Evolutionary conservation across 805 yeast species (phyloP), one percentile per base, ranked within the genome.

Genomic region (Candida jianshihensis): DNA sequence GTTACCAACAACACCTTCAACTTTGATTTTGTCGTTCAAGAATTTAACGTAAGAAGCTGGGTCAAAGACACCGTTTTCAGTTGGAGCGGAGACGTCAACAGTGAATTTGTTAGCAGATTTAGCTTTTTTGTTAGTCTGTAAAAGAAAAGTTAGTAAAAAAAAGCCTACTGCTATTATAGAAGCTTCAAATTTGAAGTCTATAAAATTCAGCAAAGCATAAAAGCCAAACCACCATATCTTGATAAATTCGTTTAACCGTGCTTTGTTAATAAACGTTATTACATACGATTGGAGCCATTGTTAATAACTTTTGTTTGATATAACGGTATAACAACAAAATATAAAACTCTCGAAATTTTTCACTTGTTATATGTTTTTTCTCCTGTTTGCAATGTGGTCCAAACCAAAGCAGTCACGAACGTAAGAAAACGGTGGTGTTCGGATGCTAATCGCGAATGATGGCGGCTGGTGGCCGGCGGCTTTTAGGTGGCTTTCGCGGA

Each of bases 1-100:
- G 90, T 88, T 85, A 71, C 97, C 96, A 61, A 85, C 75, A 64
- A 82, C 79, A 70, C 90, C 89, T 53, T 92, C 99, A 64, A 92
- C 90, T 82, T 92, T 92, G 86, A 92, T 90, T 87, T 87, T 96
- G 76, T 92, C 97, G 68, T 83, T 79, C 71, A 92, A 82, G 90
- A 81, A 92, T 79, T 92, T 90, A 63, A 86, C 95, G 81, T 90
- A 88, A 60, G 94, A 81, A 65, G 92, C 83, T 69, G 94, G 92
- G 82, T 92, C 97, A 63, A 88, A 86, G 66, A 90, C 95, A 76
- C 89, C 94, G 72, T 85, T 86, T 68, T 86, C 95, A 65, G 88
- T 88, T 74, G 96, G 96, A 67, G 95, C 95, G 48, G 96, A 78
- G 64, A 83, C 86, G 77, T 90, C 97, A 65, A 92, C 90, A 62